Percentiles rank a stretch among this genome's conserved stretches.
phyloP scores from a whole-genome alignment of 2,329 filamentous ascomycete genomes.

The Pestalotiopsis sp. region DNA sequence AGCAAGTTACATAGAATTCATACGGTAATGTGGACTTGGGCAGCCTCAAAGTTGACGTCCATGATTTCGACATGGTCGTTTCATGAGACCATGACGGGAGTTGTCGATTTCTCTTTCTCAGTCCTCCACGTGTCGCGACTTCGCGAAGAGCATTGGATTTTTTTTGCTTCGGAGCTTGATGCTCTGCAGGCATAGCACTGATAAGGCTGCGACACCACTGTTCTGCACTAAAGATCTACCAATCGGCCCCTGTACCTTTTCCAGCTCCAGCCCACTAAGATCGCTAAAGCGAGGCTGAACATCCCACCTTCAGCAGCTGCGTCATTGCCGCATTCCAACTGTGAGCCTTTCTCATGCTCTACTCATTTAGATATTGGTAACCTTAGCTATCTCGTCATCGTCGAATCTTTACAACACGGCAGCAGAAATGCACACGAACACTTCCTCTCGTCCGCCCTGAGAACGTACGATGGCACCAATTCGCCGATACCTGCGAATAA shows the following conservation, averaged over 20 bases:
- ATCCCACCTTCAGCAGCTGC: background rate
- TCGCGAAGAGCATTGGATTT: background rate
- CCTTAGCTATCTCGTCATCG: background rate
- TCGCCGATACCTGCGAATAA: slow-evolving; percentile 86
- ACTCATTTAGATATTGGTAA: background rate
- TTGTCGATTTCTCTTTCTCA: background rate
- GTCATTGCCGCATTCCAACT: background rate
- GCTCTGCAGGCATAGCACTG: background rate
- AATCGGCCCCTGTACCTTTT: background rate
- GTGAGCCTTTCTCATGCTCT: background rate
- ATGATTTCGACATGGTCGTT: slow-evolving; percentile 38
- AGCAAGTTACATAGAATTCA: slow-evolving; percentile 23
- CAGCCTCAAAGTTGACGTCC: slow-evolving; percentile 73
- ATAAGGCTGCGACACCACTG: background rate
- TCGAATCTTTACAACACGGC: background rate
- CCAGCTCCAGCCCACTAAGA: background rate
- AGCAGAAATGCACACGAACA: background rate
- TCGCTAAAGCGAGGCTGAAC: slow-evolving; percentile 8
- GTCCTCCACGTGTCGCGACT: background rate
- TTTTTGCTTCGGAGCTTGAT: background rate
- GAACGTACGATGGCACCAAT: slow-evolving; percentile 72
- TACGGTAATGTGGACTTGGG: slow-evolving; percentile 75
- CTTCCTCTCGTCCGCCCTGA: background rate
- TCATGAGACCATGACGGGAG: slow-evolving; percentile 11
- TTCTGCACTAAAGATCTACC: slow-evolving; percentile 2